phyloP scores from a whole-genome alignment of 495 filamentous ascomycete species.

The Trichodelitschia bisporula region DNA sequence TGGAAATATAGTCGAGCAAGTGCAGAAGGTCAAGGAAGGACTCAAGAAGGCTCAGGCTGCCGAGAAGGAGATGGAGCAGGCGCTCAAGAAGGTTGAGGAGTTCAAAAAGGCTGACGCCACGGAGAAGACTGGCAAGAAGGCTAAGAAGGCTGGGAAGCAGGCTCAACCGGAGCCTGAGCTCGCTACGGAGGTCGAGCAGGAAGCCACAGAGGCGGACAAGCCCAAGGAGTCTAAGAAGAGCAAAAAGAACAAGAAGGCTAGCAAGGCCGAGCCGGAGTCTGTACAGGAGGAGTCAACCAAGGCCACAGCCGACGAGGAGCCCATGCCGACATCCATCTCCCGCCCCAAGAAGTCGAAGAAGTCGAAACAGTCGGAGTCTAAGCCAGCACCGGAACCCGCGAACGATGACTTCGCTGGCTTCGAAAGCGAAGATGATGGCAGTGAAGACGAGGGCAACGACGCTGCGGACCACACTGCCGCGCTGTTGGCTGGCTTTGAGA shows the following conservation, averaged over 20 bases:
- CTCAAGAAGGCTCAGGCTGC: constrained; percentile 4
- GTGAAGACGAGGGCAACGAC: constrained; percentile 5
- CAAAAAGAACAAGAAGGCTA: constrained; percentile 4
- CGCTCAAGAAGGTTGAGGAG: constrained; percentile 3
- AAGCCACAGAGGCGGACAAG: constrained; percentile 1
- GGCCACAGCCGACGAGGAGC: constrained; percentile 3
- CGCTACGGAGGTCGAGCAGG: constrained; percentile 1
- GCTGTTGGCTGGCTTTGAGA: constrained; percentile 58
- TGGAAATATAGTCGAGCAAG: constrained; percentile 1
- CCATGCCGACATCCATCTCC: too few species aligned
- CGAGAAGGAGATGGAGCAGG: constrained; percentile 2
- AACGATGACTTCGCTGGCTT: not conserved
- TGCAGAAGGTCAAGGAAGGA: constrained; percentile 6
- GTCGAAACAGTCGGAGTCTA: not conserved
- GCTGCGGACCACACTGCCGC: constrained; percentile 51
- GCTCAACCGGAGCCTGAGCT: constrained; percentile 2
- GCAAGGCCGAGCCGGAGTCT: constrained; percentile 5
- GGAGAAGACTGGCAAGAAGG: constrained; percentile 4
- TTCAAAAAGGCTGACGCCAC: constrained; percentile 3
- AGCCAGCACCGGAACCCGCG: not conserved
- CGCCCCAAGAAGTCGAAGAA: constrained; percentile 7
- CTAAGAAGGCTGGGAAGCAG: constrained; percentile 1
- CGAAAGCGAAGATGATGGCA: too few species aligned
- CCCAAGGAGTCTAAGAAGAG: constrained; percentile 8
- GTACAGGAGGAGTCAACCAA: constrained; percentile 4